Percentiles rank a stretch among this genome's conserved stretches.
Conservation (phyloP, 768 basidiomycete species). For the Amanita polypyramis region DNA sequence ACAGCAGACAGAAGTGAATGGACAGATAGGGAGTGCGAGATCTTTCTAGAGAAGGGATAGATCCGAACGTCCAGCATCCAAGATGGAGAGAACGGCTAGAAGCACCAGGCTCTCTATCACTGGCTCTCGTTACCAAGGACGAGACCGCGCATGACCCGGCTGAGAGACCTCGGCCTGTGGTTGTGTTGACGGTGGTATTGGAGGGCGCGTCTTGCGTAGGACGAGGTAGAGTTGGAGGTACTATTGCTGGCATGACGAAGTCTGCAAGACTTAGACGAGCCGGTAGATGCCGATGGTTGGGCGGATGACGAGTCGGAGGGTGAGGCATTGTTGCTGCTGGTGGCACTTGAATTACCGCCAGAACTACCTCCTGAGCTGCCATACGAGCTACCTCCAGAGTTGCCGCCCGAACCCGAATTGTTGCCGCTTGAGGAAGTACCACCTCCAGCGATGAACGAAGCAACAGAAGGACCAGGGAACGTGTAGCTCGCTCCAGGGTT, state of each 20-base stretch:
- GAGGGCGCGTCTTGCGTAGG: not conserved
- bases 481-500: slow-evolving; percentile 20
- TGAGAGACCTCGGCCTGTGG: slow-evolving; percentile 18
- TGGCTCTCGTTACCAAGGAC: slow-evolving; percentile 12
- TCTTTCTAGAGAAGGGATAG: too few species aligned
- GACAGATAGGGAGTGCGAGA: too few species aligned
- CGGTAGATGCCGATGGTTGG: not conserved
- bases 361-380: too few species aligned
- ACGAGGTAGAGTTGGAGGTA: not conserved
- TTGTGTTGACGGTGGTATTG: not conserved
- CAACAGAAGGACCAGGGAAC: slow-evolving; percentile 45
- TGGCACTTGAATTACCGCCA: too few species aligned
- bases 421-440: not conserved
- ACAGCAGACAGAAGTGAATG: not conserved
- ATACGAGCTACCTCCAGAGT: too few species aligned
- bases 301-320: not conserved
- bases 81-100: not conserved
- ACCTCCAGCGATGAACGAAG: slow-evolving; percentile 23
- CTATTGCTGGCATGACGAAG: not conserved
- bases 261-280: not conserved
- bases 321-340: not conserved
- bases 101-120: not conserved
- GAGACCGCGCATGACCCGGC: slow-evolving; percentile 24
- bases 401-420: too few species aligned
- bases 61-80: too few species aligned